Evolutionary conservation across 345 rosid species (phyloP).

Genomic region (Aquilaria yunnanensis): DNA sequence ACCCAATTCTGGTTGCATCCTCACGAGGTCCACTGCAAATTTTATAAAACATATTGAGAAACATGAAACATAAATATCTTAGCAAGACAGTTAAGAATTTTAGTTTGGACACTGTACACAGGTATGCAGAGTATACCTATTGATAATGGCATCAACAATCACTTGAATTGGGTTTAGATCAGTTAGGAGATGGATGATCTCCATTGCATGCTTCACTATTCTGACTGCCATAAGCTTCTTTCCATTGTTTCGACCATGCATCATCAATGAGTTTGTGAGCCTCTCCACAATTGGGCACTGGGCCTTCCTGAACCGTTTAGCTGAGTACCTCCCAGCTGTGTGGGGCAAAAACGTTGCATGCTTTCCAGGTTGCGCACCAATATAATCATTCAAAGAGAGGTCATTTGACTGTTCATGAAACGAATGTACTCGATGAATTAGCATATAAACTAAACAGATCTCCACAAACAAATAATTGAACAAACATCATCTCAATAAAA

Average conservation of each 20-base stretch:
- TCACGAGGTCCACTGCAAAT: constrained; percentile 67
- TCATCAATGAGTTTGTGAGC: constrained; percentile 85
- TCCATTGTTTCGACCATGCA: constrained; percentile 84
- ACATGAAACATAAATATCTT: too few species aligned
- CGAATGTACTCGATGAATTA: not conserved
- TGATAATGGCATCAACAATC: constrained; percentile 66
- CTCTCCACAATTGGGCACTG: constrained; percentile 89
- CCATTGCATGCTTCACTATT: constrained; percentile 76
- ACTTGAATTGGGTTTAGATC: constrained; percentile 77
- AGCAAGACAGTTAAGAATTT: not conserved
- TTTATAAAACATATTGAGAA: not conserved
- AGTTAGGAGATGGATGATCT: constrained; percentile 62
- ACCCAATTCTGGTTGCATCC: constrained; percentile 82
- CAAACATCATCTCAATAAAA: too few species aligned
- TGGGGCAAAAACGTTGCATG: constrained; percentile 77
- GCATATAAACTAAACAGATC: not conserved
- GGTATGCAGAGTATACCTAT: constrained; percentile 35
- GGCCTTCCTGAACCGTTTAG: constrained; percentile 79
- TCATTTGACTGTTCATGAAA: constrained; percentile 38
- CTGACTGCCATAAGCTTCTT: constrained; percentile 73
- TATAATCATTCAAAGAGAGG: constrained; percentile 54
- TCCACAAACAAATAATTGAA: too few species aligned
- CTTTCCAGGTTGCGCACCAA: constrained; percentile 53
- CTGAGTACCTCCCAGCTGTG: constrained; percentile 84
- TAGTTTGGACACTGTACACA: not conserved